Conservation (phyloP, 2,329 filamentous ascomycete species). For the Ascomycota sp. region DNA sequence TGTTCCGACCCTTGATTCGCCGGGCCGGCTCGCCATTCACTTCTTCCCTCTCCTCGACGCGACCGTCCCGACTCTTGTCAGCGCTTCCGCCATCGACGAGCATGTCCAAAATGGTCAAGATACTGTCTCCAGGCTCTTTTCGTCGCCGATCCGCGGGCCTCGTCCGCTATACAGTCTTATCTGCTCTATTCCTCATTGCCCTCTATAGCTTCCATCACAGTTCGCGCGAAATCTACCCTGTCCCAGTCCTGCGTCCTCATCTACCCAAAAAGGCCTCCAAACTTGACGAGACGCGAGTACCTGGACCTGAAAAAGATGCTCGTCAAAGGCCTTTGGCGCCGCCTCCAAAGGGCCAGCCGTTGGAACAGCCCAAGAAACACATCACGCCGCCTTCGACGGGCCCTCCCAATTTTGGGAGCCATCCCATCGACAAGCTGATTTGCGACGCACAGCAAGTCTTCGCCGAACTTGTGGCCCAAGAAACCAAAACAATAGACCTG, state of each 20-base stretch:
- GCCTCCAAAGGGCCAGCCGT: too few relatives aligned
- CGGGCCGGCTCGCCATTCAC: too few relatives aligned
- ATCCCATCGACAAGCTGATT: conserved; percentile 35
- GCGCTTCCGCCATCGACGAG: background rate
- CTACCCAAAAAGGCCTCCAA: too few relatives aligned
- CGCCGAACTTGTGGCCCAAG: conserved; percentile 17
- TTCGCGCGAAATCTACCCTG: conserved; percentile 3
- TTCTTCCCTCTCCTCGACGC: background rate
- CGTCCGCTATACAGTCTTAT: conserved; percentile 19
- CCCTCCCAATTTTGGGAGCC: conserved; percentile 4
- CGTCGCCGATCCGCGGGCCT: conserved; percentile 15
- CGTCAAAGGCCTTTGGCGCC: too few relatives aligned
- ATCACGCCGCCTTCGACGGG: too few relatives aligned
- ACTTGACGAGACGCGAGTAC: too few relatives aligned
- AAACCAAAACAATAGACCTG: conserved; percentile 28
- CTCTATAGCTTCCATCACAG: conserved; percentile 10
- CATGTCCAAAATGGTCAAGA: conserved; percentile 2
- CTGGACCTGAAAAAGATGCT: too few relatives aligned
- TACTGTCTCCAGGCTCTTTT: conserved; percentile 2
- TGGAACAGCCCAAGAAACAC: too few relatives aligned
- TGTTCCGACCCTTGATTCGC: too few relatives aligned
- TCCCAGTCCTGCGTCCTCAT: too few relatives aligned
- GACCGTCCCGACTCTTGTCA: background rate
- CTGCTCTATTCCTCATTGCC: conserved; percentile 13
- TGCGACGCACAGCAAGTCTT: conserved; percentile 20